Percentiles rank a stretch among this genome's conserved stretches.
Conservation (phyloP, 1,284 basidiomycete genomes). For the Ustilago shanxiensis region DNA sequence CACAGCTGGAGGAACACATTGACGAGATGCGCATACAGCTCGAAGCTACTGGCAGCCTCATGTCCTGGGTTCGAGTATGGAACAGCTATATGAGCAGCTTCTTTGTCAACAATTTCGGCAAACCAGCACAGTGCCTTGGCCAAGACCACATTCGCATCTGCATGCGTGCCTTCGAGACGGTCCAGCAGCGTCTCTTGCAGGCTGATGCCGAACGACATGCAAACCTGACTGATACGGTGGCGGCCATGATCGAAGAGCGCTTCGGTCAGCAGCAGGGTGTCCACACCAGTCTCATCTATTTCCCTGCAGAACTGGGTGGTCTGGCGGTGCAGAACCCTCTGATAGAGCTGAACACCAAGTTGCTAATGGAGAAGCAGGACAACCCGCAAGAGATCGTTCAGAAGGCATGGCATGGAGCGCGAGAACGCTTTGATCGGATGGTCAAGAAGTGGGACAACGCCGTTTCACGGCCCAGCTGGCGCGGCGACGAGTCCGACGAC, state of each 20-base stretch:
- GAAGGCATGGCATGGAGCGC: background rate
- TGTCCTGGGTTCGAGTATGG: constrained; percentile 16
- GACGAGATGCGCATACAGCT: constrained; percentile 15
- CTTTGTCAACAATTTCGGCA: constrained; percentile 17
- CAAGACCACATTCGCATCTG: constrained; percentile 10
- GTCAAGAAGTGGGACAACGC: background rate
- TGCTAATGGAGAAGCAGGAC: constrained; percentile 9
- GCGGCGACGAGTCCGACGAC: background rate
- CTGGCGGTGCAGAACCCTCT: constrained; percentile 9
- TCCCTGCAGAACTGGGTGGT: constrained; percentile 9
- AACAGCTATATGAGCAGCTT: constrained; percentile 20
- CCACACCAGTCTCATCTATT: background rate
- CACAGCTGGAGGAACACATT: constrained; percentile 7
- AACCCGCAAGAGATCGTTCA: constrained; percentile 5
- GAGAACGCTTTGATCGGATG: background rate
- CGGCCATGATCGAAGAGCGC: constrained; percentile 10
- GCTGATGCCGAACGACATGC: background rate
- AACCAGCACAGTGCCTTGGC: constrained; percentile 13
- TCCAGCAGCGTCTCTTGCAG: constrained; percentile 14
- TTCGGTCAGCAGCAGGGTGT: constrained; percentile 2
- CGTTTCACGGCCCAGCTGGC: background rate
- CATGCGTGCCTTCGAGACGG: constrained; percentile 14
- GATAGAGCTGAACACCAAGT: constrained; percentile 12
- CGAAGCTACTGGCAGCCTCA: constrained; percentile 13
- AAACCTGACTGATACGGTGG: constrained; percentile 2